A percentile compares a stretch with the other conserved stretches of the same genome.
phyloP scores from a whole-genome alignment of 169 alveolate species.

The Cryptosporidium baileyi region DNA sequence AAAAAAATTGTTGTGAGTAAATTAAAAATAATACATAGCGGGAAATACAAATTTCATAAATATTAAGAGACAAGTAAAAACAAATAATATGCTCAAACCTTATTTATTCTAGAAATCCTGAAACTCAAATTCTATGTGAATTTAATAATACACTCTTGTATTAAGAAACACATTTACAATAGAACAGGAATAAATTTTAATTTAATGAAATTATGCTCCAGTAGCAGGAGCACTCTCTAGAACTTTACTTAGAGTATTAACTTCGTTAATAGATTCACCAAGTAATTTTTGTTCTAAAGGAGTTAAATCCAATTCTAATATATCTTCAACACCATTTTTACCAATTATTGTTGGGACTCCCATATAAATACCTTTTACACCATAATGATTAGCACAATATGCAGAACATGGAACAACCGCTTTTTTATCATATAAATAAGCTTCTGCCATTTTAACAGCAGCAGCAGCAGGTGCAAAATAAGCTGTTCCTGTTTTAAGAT shows the following conservation, averaged over 20 bases:
- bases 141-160: too few species aligned
- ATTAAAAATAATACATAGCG: too few species aligned
- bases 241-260: slow-evolving; percentile 20
- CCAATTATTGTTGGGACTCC: slow-evolving; percentile 85
- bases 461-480: slow-evolving; percentile 82
- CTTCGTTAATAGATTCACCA: slow-evolving; percentile 31
- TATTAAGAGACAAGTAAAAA: too few species aligned
- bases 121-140: too few species aligned
- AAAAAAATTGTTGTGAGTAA: too few species aligned
- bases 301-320: slow-evolving; percentile 76
- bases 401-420: slow-evolving; percentile 81
- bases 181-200: not conserved
- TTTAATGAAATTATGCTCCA: slow-evolving; percentile 2
- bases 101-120: too few species aligned
- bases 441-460: slow-evolving; percentile 79
- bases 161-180: not conserved
- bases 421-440: slow-evolving; percentile 77
- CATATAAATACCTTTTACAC: slow-evolving; percentile 77
- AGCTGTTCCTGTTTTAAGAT: slow-evolving; percentile 79
- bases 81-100: too few species aligned
- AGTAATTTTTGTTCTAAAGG: slow-evolving; percentile 55
- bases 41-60: too few species aligned
- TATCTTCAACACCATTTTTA: slow-evolving; percentile 77
- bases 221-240: slow-evolving; percentile 60
- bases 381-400: slow-evolving; percentile 79